Evolutionary conservation across 192 early-diverging fungal species (phyloP).

Genomic region (Coemansia sp.): DNA sequence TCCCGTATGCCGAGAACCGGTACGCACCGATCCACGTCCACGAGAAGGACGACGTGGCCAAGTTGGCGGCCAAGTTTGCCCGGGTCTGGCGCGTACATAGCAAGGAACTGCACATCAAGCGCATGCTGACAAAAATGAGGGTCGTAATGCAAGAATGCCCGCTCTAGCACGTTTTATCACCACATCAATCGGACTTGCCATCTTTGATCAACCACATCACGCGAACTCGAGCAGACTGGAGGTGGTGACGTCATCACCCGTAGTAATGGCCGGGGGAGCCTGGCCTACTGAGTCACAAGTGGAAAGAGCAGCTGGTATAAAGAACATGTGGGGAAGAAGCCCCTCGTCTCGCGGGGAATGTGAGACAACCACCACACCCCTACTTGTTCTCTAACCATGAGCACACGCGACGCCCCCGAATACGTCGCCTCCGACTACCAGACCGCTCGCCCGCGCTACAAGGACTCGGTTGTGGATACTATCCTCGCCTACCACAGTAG

Average conservation of each 20-base stretch:
- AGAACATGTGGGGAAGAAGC: no score
- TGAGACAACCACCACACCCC: no score
- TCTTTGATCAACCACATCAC: no score
- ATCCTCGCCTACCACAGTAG: conserved; percentile 22
- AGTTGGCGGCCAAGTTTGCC: conserved; percentile 33
- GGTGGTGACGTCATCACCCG: no score
- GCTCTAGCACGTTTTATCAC: conserved; percentile 12
- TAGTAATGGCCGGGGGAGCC: no score
- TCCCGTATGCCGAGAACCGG: conserved; percentile 30
- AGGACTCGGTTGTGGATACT: conserved; percentile 8
- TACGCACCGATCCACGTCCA: conserved; percentile 44
- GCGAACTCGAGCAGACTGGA: no score
- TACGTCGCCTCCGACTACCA: conserved; percentile 14
- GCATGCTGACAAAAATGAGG: conserved; percentile 37
- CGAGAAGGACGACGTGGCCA: conserved; percentile 35
- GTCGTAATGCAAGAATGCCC: conserved; percentile 15
- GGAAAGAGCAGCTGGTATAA: no score
- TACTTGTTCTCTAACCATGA: no score
- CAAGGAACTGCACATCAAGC: conserved; percentile 41
- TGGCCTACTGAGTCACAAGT: no score
- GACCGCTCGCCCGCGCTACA: conserved; percentile 22
- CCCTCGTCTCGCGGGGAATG: no score
- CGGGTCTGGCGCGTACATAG: conserved; percentile 39
- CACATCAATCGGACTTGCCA: no score
- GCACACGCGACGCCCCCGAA: no score